Evolutionary conservation across 495 filamentous ascomycete genomes (phyloP).

Genomic region (Hypoxylon cercidicola): DNA sequence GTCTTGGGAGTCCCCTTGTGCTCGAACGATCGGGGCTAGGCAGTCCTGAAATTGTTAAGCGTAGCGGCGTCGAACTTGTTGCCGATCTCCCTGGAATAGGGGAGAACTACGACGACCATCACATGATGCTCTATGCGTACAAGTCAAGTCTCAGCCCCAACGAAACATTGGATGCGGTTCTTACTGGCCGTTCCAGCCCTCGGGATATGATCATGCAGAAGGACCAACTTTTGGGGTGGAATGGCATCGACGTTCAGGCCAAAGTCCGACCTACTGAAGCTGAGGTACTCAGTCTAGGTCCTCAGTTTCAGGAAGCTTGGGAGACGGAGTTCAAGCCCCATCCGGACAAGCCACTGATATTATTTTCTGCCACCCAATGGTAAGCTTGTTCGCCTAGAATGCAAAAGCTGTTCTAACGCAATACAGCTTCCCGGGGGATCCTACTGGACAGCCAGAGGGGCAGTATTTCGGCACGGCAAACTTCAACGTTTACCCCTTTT

Average conservation of each 20-base stretch:
- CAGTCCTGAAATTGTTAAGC: slow-evolving; percentile 33
- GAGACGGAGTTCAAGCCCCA: too few species aligned
- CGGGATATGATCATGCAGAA: slow-evolving; percentile 21
- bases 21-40: slow-evolving; percentile 66
- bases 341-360: too few species aligned
- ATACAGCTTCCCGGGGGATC: slow-evolving; percentile 43
- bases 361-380: too few species aligned
- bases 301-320: too few species aligned
- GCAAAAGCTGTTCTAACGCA: too few species aligned
- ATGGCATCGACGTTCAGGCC: slow-evolving; percentile 51
- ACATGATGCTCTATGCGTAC: slow-evolving; percentile 38
- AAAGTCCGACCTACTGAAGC: slow-evolving; percentile 48
- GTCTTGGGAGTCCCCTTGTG: slow-evolving; percentile 56
- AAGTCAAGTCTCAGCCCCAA: slow-evolving; percentile 21
- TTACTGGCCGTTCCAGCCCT: neutral
- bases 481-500: slow-evolving; percentile 55
- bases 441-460: slow-evolving; percentile 37
- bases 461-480: slow-evolving; percentile 48
- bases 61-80: slow-evolving; percentile 21
- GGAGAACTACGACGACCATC: slow-evolving; percentile 51
- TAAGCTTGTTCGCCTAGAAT: too few species aligned
- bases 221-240: slow-evolving; percentile 51
- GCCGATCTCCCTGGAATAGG: slow-evolving; percentile 51
- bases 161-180: slow-evolving; percentile 27
- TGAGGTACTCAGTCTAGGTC: too few species aligned